A percentile compares a stretch with the other conserved stretches of the same genome.
Conservation (phyloP, 1,284 basidiomycete genomes). For the Tetrapyrgos nigripes region DNA sequence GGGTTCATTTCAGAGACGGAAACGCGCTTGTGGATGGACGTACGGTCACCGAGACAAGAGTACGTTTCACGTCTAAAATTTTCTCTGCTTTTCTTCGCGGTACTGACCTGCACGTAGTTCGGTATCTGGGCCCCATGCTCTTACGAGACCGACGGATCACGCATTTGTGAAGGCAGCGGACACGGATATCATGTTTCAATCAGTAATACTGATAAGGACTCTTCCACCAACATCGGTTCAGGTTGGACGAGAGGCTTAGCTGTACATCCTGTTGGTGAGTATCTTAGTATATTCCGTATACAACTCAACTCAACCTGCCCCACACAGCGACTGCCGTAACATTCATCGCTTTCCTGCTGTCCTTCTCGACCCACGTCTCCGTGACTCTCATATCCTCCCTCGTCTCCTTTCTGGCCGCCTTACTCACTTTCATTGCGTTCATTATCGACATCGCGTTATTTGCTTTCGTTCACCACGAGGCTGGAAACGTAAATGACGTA, state of each 20-base stretch:
- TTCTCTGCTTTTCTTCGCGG: too few relatives aligned
- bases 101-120: too few relatives aligned
- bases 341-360: constrained; percentile 66
- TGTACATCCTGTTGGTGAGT: constrained; percentile 74
- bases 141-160: constrained; percentile 50
- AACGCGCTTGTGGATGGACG: constrained; percentile 33
- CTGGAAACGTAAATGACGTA: too few relatives aligned
- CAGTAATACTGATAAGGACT: constrained; percentile 37
- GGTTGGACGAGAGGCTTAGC: constrained; percentile 78
- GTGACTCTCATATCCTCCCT: too few relatives aligned
- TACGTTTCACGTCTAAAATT: constrained; percentile 48
- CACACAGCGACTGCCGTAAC: constrained; percentile 65
- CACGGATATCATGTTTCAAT: constrained; percentile 60
- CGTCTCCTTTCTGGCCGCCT: constrained; percentile 68
- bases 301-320: neutral
- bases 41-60: constrained; percentile 56
- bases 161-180: constrained; percentile 50
- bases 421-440: constrained; percentile 72
- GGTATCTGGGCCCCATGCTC: constrained; percentile 65
- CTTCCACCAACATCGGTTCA: constrained; percentile 50
- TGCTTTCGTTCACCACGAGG: constrained; percentile 63
- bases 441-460: constrained; percentile 76
- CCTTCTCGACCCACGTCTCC: constrained; percentile 64
- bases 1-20: constrained; percentile 53
- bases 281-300: neutral